Evolutionary conservation across 1,284 basidiomycete species (phyloP), one percentile per base, ranked within the genome.

Genomic region (Ganoderma leucocontextum): DNA sequence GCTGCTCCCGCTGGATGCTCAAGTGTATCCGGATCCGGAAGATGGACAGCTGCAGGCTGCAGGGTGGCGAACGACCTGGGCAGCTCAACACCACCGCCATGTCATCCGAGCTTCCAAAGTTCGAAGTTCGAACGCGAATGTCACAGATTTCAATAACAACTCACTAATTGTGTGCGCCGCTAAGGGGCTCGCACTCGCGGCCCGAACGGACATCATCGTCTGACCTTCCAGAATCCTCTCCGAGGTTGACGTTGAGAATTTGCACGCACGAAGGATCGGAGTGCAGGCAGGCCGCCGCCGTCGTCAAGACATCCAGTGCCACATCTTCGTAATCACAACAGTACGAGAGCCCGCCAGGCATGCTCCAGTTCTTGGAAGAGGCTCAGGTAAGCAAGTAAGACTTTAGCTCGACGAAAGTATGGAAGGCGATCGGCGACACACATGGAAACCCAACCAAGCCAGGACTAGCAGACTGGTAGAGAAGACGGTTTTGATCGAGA

Each of bases 261-360:
- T 25, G n/a, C n/a, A n/a, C n/a, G n/a, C n/a, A 29, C 29, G 29
- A 29, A 29, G 15, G 8, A 35, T 62, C 44, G 60, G 35, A 19
- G 29, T n/a, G 29, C 29, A 29, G 35, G 9, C 15, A 17, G 35
- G 41, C 39, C 12, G 60, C 47, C 19, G 41, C 39, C 22, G 60
- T 61, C 19, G 42, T 61, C 60, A 61, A 44, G 60, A 33, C 60
- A 25, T 29, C 49, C 33, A 9, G 33, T 57, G 29, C 12, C 25
- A 2, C 13, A 9, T 17, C 25, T 13, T 33, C 10, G 25, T 15
- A 25, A 35, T 57, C 13, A 57, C 13, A 25, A 53, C 7, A 29
- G 53, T 53, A 10, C 49, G 49, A 25, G 22, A 53, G 12, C 52
- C 25, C 29, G 22, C 52, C 12, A 53, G 25, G 29, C 17, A 12